Conservation (phyloP, 2,329 filamentous ascomycete genomes). For the Clarireedia hainanense region DNA sequence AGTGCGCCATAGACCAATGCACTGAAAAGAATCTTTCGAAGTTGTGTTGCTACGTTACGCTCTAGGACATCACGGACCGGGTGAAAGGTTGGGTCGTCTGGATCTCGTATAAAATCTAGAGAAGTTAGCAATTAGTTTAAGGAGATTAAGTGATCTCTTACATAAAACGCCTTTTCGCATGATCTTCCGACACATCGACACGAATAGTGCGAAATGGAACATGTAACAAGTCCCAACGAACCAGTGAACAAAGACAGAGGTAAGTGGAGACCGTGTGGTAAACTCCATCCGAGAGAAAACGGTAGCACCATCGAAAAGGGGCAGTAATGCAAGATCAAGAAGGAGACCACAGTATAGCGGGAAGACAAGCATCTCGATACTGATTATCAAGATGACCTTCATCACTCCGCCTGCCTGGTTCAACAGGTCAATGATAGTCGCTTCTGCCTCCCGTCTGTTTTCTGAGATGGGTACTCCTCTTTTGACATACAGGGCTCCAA, state of each 20-base stretch:
- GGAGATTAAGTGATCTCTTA: constrained; percentile 39
- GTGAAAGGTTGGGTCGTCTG: constrained; percentile 96
- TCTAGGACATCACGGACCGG: constrained; percentile 95
- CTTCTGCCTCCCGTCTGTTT: constrained; percentile 57
- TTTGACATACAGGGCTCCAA: constrained; percentile 73
- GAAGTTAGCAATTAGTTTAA: constrained; percentile 26
- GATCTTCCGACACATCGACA: constrained; percentile 98
- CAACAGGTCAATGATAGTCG: constrained; percentile 70
- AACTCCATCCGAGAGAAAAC: constrained; percentile 72
- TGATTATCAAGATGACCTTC: constrained; percentile 97
- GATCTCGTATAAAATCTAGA: constrained; percentile 89
- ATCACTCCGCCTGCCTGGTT: constrained; percentile 93
- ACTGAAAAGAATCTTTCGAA: constrained; percentile 93
- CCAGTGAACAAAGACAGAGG: constrained; percentile 95
- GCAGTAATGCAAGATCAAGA: constrained; percentile 79
- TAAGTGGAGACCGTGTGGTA: constrained; percentile 70
- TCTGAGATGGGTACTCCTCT: constrained; percentile 60
- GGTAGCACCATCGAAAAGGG: constrained; percentile 77
- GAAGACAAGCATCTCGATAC: constrained; percentile 97
- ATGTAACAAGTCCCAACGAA: constrained; percentile 98
- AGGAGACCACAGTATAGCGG: constrained; percentile 91
- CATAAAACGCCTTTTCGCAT: constrained; percentile 90
- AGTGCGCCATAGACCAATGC: constrained; percentile 91
- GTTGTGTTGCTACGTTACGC: constrained; percentile 81
- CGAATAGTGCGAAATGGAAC: constrained; percentile 98